A percentile compares a stretch with the other conserved stretches of the same genome.
Conservation (phyloP, 371 early-diverging fungal genomes). For the Funneliformis caledonium region DNA sequence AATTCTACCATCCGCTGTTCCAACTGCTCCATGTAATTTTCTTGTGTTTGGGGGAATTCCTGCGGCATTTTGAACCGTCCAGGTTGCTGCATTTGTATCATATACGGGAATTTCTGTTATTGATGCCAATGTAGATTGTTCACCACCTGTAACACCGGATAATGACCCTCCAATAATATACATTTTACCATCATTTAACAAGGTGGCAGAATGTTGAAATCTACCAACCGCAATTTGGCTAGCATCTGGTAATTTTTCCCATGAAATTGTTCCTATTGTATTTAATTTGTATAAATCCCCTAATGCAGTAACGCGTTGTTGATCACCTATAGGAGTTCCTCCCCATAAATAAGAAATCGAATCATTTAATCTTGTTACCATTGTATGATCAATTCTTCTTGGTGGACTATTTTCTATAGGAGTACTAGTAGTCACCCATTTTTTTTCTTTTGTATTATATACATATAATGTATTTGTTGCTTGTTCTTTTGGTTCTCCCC, state of each 20-base stretch:
- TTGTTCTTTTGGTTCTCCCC: conserved; percentile 1
- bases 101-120: not conserved
- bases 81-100: not conserved
- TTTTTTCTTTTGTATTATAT: not conserved
- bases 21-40: conserved; percentile 24
- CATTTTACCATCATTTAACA: conserved; percentile 26
- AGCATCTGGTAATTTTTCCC: not conserved
- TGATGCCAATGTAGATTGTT: not conserved
- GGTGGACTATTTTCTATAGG: not conserved
- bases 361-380: not conserved
- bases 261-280: not conserved
- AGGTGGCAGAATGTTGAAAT: conserved; percentile 15
- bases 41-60: not conserved
- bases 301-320: no score
- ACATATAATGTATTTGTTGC: not conserved
- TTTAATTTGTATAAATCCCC: not conserved
- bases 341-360: conserved; percentile 24
- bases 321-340: not conserved
- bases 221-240: not conserved
- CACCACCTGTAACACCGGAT: not conserved
- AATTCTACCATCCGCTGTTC: conserved; percentile 11
- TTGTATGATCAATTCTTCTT: not conserved
- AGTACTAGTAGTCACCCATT: not conserved
- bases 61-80: not conserved
- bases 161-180: conserved; percentile 28